These are phyloP conservation scores for Prunella vulgaris DNA, from an alignment of 257 asterid species.

Conservation along the genomic window DNA sequence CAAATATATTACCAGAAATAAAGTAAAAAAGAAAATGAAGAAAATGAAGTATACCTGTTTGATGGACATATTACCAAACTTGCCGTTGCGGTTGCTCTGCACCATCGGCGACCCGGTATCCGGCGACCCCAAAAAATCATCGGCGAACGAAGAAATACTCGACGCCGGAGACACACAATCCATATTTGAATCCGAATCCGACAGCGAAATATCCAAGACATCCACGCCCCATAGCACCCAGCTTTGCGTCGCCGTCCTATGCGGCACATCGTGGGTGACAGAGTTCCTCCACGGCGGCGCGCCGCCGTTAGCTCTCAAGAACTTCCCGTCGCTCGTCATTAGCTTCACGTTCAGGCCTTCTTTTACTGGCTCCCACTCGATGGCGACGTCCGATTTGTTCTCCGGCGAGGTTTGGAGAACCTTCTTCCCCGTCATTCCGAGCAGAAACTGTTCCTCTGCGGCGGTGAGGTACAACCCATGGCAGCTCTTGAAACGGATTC, in stretches of 20 bases:
- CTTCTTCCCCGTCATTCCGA: slow-evolving; percentile 76
- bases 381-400: slow-evolving; percentile 19
- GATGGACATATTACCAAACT: slow-evolving; percentile 1
- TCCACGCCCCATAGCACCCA: slow-evolving; percentile 84
- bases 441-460: slow-evolving; percentile 45
- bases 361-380: slow-evolving; percentile 69
- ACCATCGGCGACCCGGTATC: slow-evolving; percentile 38
- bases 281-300: slow-evolving; percentile 82
- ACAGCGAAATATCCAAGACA: slow-evolving; percentile 39
- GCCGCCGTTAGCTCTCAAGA: slow-evolving; percentile 77
- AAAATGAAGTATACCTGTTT: slow-evolving; percentile 29
- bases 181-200: slow-evolving; percentile 30
- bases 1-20: slow-evolving; percentile 11
- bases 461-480: slow-evolving; percentile 75
- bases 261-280: slow-evolving; percentile 71
- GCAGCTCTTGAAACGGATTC: slow-evolving; percentile 62
- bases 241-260: slow-evolving; percentile 63
- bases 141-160: slow-evolving; percentile 37
- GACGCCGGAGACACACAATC: slow-evolving; percentile 30
- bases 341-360: slow-evolving; percentile 62
- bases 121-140: slow-evolving; percentile 44
- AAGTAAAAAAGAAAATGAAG: slow-evolving; percentile 8
- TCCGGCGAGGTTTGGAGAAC: slow-evolving; percentile 44
- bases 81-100: background rate
- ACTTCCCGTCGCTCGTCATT: slow-evolving; percentile 52